Base-by-base conservation (phyloP, 140 eudicot species). In the Stevia rebaudiana region DNA sequence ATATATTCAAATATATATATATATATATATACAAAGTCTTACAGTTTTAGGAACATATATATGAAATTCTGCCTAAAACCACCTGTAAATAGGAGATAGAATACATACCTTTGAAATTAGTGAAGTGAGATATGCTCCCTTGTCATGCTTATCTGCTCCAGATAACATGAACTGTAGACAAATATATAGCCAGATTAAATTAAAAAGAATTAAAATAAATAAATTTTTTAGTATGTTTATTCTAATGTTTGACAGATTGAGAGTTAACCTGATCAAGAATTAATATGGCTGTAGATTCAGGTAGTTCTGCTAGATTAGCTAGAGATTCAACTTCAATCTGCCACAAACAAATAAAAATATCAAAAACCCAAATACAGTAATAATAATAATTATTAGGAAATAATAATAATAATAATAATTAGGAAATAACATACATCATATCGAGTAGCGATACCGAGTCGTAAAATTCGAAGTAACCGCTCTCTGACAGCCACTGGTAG, bases 371-470 rank as follows among this genome's bases (percentile, higher is more conserved):
- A 19, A 15, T 30, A 28, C 37, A 54, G 1, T 24, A n/a, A 40
- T 28, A n/a, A 54, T 28, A 4, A 23, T n/a, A 56, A 15, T 3
- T 15, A 31, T 11, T 25, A 68, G 24, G 39, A 25, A 13, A 43
- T 25, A 42, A 24, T 11, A 1, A 28, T 2, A 28, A 1, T 11
- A 54, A 13, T 24, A 12, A 54, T 11, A 6, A 56, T 16, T 15
- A 30, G 28, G 31, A 44, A 48, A 58, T 41, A 65, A 67, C 97
- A 43, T 79, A 89, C 97, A 74, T 89, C 97, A 61, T 63, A 89
- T 54, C 95, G 74, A 61, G 95, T 82, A 65, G 97, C 97, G 66
- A 89, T 85, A 68, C 90, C 88, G 37, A 89, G 97, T 63, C 97
- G 78, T 46, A 89, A 76, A 40, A 89, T 83, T 71, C 97, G 78